Percentiles rank a stretch among this genome's conserved stretches.
Conservation (phyloP, 495 filamentous ascomycete species). For the Talaromyces proteolyticus region DNA sequence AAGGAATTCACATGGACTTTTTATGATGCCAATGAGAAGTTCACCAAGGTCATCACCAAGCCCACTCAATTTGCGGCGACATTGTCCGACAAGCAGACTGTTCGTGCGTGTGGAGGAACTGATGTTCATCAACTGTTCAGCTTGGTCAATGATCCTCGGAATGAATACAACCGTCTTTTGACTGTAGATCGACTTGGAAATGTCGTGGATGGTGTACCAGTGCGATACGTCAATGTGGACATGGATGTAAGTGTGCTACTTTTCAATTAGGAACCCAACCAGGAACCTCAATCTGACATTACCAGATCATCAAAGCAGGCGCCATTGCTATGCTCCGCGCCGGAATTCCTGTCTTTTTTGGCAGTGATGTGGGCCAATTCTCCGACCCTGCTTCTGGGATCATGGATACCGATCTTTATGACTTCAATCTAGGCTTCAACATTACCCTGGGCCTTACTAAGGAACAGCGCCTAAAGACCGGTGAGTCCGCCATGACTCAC, state of each 20-base stretch:
- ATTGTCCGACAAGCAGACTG: conserved; percentile 20
- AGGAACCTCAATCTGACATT: not conserved
- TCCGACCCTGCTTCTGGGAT: conserved; percentile 58
- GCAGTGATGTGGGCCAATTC: conserved; percentile 81
- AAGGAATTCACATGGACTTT: conserved; percentile 73
- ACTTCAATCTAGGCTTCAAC: conserved; percentile 77
- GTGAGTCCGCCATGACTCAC: conserved; percentile 79
- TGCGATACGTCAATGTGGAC: conserved; percentile 78
- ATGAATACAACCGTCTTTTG: conserved; percentile 61
- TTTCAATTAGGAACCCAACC: not conserved
- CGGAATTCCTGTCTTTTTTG: conserved; percentile 80
- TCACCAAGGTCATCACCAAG: conserved; percentile 50
- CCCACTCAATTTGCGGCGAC: conserved; percentile 59
- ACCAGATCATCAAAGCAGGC: conserved; percentile 56
- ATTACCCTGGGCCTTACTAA: conserved; percentile 65
- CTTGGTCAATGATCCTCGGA: conserved; percentile 77
- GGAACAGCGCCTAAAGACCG: conserved; percentile 59
- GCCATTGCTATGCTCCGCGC: conserved; percentile 70
- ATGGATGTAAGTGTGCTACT: conserved; percentile 39
- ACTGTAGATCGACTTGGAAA: conserved; percentile 77
- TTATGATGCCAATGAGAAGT: conserved; percentile 58
- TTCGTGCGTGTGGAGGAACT: conserved; percentile 44
- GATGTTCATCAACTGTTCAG: conserved; percentile 61
- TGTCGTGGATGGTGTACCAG: conserved; percentile 59
- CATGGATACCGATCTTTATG: conserved; percentile 67